phyloP scores from a whole-genome alignment of 331 rosid species.

The Stylosanthes scabra region DNA sequence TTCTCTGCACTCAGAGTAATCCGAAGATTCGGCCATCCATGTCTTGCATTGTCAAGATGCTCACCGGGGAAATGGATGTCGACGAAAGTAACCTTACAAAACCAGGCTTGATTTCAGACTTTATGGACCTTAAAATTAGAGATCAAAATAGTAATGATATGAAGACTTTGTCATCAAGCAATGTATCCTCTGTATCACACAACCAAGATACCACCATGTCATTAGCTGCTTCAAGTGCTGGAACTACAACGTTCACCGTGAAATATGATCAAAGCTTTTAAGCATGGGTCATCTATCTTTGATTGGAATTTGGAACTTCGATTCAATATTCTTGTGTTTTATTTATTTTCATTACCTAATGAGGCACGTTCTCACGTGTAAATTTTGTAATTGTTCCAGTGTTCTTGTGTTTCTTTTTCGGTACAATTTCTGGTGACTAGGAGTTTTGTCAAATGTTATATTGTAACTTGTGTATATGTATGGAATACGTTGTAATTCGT shows the following conservation, averaged over 20 bases:
- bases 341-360: slow-evolving; percentile 17
- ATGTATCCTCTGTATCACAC: slow-evolving; percentile 57
- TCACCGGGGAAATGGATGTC: slow-evolving; percentile 52
- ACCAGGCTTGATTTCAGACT: slow-evolving; percentile 79
- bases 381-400: slow-evolving; percentile 34
- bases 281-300: not conserved
- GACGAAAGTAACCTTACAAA: slow-evolving; percentile 52
- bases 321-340: slow-evolving; percentile 18
- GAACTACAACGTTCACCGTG: slow-evolving; percentile 41
- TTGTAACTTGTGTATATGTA: slow-evolving; percentile 17
- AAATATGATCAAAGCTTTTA: slow-evolving; percentile 41
- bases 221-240: slow-evolving; percentile 43
- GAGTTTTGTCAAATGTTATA: slow-evolving; percentile 40
- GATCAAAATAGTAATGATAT: slow-evolving; percentile 31
- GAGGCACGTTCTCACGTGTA: slow-evolving; percentile 39
- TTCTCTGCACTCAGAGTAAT: slow-evolving; percentile 84
- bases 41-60: slow-evolving; percentile 84
- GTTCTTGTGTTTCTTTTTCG: not conserved
- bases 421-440: no score
- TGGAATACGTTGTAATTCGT: no score
- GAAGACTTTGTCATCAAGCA: slow-evolving; percentile 39
- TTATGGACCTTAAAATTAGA: slow-evolving; percentile 79
- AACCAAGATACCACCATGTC: slow-evolving; percentile 44
- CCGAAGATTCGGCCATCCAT: slow-evolving; percentile 85
- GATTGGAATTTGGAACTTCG: not conserved